Percentiles rank a stretch among this genome's conserved stretches.
phyloP scores from a whole-genome alignment of 495 filamentous ascomycete genomes.

The Neurospora cerealis region DNA sequence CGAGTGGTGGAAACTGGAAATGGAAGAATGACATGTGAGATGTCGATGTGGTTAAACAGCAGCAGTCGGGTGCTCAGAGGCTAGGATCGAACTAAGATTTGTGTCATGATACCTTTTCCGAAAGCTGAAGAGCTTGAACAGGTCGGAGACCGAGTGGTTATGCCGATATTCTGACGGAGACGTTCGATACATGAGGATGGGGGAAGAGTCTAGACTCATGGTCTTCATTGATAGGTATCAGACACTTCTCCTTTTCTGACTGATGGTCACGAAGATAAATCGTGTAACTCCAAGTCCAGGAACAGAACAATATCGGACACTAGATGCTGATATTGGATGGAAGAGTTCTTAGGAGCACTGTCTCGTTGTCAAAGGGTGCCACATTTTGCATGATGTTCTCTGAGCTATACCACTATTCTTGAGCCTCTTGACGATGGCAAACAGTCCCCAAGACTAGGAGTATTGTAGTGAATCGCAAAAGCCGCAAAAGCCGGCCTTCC shows the following conservation, averaged over 20 bases:
- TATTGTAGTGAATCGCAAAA: neutral
- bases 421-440: neutral
- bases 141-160: neutral
- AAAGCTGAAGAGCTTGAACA: neutral
- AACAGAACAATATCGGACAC: neutral
- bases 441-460: neutral
- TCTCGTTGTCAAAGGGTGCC: neutral
- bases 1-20: neutral
- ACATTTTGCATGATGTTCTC: neutral
- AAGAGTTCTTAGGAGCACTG: neutral
- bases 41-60: neutral
- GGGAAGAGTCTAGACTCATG: neutral
- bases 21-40: neutral
- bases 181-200: neutral
- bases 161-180: neutral
- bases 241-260: neutral
- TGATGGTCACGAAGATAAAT: neutral
- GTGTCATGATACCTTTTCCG: neutral
- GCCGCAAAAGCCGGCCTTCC: neutral
- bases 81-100: neutral
- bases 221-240: neutral
- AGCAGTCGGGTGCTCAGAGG: neutral
- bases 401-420: neutral
- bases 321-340: neutral
- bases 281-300: neutral